Conservation (phyloP, 2,329 filamentous ascomycete genomes). For the Cadophora sp. region DNA sequence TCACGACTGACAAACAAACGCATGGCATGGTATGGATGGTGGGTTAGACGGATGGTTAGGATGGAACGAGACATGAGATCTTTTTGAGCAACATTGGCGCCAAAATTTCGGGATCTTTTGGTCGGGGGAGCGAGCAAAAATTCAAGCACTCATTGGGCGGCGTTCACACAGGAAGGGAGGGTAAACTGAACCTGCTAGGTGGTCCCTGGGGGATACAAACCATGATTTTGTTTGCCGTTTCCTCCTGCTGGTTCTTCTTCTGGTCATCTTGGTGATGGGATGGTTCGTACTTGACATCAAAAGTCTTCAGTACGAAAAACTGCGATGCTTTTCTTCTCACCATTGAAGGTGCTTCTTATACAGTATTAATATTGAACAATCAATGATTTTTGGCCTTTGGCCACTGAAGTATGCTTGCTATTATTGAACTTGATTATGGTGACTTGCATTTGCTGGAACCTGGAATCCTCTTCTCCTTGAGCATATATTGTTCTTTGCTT, state of each 20-base stretch:
- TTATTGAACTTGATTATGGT: background rate
- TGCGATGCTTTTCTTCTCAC: background rate
- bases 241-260: background rate
- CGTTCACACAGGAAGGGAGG: slow-evolving; percentile 1
- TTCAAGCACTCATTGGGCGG: slow-evolving; percentile 7
- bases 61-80: background rate
- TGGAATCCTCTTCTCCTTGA: too few species aligned
- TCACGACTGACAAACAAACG: slow-evolving; percentile 8
- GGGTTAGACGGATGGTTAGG: background rate
- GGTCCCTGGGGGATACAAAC: slow-evolving; percentile 10
- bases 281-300: background rate
- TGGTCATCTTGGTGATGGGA: background rate
- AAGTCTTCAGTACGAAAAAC: background rate
- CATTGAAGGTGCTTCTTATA: background rate
- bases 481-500: too few species aligned
- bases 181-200: slow-evolving; percentile 1
- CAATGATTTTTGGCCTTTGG: background rate
- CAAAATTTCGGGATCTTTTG: background rate
- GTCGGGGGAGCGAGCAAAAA: background rate
- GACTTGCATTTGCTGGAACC: too few species aligned
- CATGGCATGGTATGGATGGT: background rate
- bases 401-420: background rate
- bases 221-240: background rate
- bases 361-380: slow-evolving; percentile 6
- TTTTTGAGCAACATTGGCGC: background rate